Evolutionary conservation across 2,329 filamentous ascomycete genomes (phyloP).

Genomic region (Penicillium janthinellum): DNA sequence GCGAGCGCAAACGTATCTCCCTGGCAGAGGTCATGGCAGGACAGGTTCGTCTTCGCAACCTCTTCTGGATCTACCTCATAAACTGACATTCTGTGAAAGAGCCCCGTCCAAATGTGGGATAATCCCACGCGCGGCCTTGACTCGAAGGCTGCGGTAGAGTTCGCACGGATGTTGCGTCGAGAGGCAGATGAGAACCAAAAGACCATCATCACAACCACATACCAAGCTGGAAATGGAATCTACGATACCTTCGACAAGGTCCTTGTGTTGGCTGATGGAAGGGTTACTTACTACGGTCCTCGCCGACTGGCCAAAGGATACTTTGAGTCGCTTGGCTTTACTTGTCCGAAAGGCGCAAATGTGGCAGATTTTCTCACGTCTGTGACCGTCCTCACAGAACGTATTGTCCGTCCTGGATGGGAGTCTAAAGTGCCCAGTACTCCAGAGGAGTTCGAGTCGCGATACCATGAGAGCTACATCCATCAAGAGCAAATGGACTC

Average conservation of each 20-base stretch:
- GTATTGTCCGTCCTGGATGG: constrained; percentile 40
- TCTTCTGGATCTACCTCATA: not conserved
- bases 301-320: constrained; percentile 59
- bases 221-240: constrained; percentile 70
- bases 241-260: constrained; percentile 71
- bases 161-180: constrained; percentile 58
- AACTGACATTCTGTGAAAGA: constrained; percentile 11
- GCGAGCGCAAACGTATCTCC: constrained; percentile 68
- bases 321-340: constrained; percentile 65
- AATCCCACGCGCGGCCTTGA: constrained; percentile 67
- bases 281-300: constrained; percentile 65
- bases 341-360: constrained; percentile 63
- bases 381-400: constrained; percentile 58
- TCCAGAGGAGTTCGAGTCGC: constrained; percentile 47
- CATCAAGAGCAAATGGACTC: constrained; percentile 55
- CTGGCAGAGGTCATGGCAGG: constrained; percentile 61
- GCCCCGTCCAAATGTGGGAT: constrained; percentile 65
- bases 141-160: constrained; percentile 64
- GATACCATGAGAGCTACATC: constrained; percentile 56
- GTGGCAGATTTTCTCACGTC: constrained; percentile 67
- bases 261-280: constrained; percentile 65
- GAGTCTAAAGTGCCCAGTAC: constrained; percentile 36
- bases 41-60: constrained; percentile 38
- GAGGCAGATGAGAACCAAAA: constrained; percentile 63
- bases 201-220: constrained; percentile 63